These are phyloP conservation scores for Moesziomyces parantarcticus DNA, from an alignment of 1,284 basidiomycete genomes.

Conservation along the genomic window DNA sequence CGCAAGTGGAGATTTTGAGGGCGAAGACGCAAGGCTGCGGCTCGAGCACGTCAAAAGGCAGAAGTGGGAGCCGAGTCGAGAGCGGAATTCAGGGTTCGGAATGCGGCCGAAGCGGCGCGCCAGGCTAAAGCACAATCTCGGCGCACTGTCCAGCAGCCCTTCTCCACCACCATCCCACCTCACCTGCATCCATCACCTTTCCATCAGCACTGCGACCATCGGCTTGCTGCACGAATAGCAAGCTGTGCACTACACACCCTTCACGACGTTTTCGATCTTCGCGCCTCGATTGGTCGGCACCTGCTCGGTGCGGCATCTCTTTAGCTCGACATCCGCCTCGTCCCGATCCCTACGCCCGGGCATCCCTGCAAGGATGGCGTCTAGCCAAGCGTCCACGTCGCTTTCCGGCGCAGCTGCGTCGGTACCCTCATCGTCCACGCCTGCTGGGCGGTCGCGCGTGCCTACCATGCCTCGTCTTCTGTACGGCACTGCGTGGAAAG, in stretches of 20 bases:
- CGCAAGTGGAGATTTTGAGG: background rate
- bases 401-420: constrained; percentile 1
- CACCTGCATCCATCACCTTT: too few species aligned
- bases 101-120: constrained; percentile 8
- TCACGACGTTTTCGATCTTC: too few species aligned
- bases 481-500: constrained; percentile 67
- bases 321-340: background rate
- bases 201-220: too few species aligned
- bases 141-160: too few species aligned
- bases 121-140: too few species aligned
- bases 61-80: too few species aligned
- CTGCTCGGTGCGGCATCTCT: background rate
- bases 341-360: background rate
- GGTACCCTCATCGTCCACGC: constrained; percentile 5
- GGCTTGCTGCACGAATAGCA: too few species aligned
- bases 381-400: constrained; percentile 17
- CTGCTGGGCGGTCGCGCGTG: constrained; percentile 21
- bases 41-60: constrained; percentile 31
- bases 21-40: constrained; percentile 25
- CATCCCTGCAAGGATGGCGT: constrained; percentile 12
- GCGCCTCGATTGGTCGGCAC: too few species aligned
- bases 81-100: constrained; percentile 2
- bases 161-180: too few species aligned
- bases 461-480: constrained; percentile 50
- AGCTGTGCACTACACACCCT: too few species aligned